Percentiles rank a stretch among this genome's conserved stretches.
phyloP scores from a whole-genome alignment of 257 asterid genomes.

The Plantago elongata region DNA sequence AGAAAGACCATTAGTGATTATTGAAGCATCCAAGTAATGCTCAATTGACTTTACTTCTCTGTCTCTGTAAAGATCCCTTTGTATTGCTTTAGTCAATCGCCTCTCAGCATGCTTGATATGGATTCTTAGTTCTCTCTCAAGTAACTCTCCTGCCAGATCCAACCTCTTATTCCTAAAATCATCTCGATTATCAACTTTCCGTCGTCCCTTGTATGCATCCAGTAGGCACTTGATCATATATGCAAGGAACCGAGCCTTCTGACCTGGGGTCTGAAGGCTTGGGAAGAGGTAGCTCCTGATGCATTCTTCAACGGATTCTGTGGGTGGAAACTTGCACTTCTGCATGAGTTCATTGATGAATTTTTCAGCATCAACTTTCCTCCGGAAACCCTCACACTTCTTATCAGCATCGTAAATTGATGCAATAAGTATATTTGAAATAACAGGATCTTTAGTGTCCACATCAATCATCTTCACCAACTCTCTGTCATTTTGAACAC shows the following conservation, averaged over 20 bases:
- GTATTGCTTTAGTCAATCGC: conserved; percentile 70
- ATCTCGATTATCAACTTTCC: conserved; percentile 78
- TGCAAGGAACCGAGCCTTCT: conserved; percentile 76
- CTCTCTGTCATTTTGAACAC: conserved; percentile 65
- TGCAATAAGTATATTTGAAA: conserved; percentile 51
- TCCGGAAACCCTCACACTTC: conserved; percentile 54
- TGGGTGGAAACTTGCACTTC: conserved; percentile 57
- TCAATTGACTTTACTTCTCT: conserved; percentile 50
- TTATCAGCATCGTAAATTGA: conserved; percentile 76
- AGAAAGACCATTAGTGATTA: conserved; percentile 84
- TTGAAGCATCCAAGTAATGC: conserved; percentile 73
- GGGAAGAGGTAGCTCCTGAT: conserved; percentile 58
- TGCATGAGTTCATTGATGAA: conserved; percentile 42
- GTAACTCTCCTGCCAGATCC: conserved; percentile 84
- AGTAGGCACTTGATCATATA: conserved; percentile 86
- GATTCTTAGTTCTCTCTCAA: conserved; percentile 71
- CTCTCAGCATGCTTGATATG: conserved; percentile 82
- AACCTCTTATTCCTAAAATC: conserved; percentile 89
- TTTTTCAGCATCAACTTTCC: conserved; percentile 37
- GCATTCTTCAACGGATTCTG: conserved; percentile 70
- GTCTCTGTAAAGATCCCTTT: conserved; percentile 70
- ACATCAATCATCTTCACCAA: conserved; percentile 54
- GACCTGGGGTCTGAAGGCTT: conserved; percentile 41
- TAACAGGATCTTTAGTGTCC: conserved; percentile 40
- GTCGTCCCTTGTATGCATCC: conserved; percentile 64